Evolutionary conservation across 192 early-diverging fungal genomes (phyloP), one percentile per base, ranked within the genome.

Genomic region (Thamnidium elegans): DNA sequence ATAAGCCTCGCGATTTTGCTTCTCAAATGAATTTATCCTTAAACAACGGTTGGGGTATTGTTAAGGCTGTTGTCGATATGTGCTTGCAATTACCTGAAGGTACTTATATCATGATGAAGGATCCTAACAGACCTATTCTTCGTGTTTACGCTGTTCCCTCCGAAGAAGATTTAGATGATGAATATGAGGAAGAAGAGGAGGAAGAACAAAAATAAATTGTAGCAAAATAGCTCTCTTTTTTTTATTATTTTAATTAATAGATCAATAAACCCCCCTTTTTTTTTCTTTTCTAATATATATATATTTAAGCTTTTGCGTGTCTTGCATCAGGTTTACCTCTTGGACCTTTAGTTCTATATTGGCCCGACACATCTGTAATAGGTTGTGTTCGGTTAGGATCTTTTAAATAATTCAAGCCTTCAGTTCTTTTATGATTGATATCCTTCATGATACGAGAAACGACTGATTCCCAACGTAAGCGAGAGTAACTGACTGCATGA

Each of bases 31-130:
- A 92, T 65, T 76, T 95, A 58, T 86, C 79, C 50, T 65, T 94
- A 54, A 86, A 84, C 63, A 94, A 92, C 56, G 93, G 87, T 10
- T 99, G 97, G 97, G 97, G 97, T 76, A 92, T 97, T 68, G 82
- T 96, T 72, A 93, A 95, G 85, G 90, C 92, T 32, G 81, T 99
- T 63, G 88, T 96, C 36, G 93, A 98, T 63, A 55, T 93, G 69
- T 93, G 93, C 60, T 72, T 88, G 71, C 78, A 88, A 63, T 76
- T 92, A 47, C 85, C 87, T n/a, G 94, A 98, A 77, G 97, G 97
- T 77, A 92, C 91, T 73, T 99, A 93, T 74, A 89, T 98, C 10
- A 76, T 99, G 59, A 87, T 96, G 72, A 91, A 92, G 74, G 97
- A 99, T 76, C 94, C 97, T n/a, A 93, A 93, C 80, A 96, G 97